These are phyloP conservation scores for Porphyrellus sp. DNA, from an alignment of 1,284 basidiomycete species.

Conservation along the genomic window DNA sequence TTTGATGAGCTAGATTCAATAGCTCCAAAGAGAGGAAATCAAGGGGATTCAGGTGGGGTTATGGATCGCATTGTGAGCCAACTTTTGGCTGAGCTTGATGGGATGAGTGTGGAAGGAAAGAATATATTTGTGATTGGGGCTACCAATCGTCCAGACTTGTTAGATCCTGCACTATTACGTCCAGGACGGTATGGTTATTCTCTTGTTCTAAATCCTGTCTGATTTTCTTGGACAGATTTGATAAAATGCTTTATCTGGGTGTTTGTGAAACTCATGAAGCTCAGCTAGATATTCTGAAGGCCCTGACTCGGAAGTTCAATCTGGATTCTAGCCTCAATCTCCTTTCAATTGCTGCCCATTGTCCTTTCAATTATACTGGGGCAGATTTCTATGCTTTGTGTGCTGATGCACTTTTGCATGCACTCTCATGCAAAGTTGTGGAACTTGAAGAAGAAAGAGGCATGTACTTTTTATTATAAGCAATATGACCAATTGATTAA, in stretches of 20 bases:
- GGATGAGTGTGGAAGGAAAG: constrained; percentile 66
- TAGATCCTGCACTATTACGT: constrained; percentile 90
- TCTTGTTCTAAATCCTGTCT: not conserved
- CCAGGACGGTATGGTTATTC: constrained; percentile 70
- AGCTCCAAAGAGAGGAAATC: constrained; percentile 93
- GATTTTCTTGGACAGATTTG: constrained; percentile 63
- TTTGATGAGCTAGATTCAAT: constrained; percentile 98
- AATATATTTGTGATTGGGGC: constrained; percentile 97
- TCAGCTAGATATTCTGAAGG: constrained; percentile 85
- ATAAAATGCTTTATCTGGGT: constrained; percentile 94
- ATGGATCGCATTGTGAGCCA: constrained; percentile 98
- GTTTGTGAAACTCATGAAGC: constrained; percentile 87
- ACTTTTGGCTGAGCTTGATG: constrained; percentile 93
- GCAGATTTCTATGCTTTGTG: constrained; percentile 98
- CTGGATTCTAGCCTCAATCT: constrained; percentile 74
- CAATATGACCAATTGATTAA: not conserved
- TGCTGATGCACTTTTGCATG: constrained; percentile 93
- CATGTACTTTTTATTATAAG: constrained; percentile 23
- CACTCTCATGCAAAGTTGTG: constrained; percentile 88
- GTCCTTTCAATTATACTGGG: constrained; percentile 93
- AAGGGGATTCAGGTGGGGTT: constrained; percentile 94
- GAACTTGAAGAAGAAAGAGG: constrained; percentile 74
- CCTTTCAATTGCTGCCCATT: constrained; percentile 64
- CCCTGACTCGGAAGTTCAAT: constrained; percentile 90
- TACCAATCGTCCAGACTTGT: constrained; percentile 93